Percentiles rank a stretch among this genome's conserved stretches.
phyloP scores from a whole-genome alignment of 768 basidiomycete genomes.

The Calocera viscosa region DNA sequence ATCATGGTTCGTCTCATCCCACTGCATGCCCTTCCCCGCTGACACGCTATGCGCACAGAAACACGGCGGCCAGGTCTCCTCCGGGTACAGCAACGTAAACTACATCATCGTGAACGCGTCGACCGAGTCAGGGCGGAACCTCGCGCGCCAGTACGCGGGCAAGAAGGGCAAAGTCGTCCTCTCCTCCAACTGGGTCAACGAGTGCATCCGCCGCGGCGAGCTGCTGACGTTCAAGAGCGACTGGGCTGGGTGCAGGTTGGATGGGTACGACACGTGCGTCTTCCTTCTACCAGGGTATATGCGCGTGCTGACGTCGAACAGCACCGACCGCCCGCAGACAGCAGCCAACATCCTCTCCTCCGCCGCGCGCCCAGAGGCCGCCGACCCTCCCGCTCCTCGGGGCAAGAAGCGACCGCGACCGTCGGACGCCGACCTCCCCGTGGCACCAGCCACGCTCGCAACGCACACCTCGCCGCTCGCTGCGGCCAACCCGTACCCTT shows the following conservation, averaged over 20 bases:
- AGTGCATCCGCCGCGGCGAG: constrained; percentile 55
- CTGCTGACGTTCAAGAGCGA: constrained; percentile 64
- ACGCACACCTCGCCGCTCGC: constrained; percentile 29
- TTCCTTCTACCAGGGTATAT: not conserved
- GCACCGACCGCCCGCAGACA: not conserved
- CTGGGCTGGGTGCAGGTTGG: constrained; percentile 73
- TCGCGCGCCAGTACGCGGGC: constrained; percentile 63
- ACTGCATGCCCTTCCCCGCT: not conserved
- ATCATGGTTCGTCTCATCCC: constrained; percentile 44
- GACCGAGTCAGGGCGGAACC: constrained; percentile 64
- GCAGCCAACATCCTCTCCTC: not conserved
- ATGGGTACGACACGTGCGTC: constrained; percentile 58
- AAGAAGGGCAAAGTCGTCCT: constrained; percentile 74
- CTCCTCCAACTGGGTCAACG: constrained; percentile 58
- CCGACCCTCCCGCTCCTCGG: not conserved
- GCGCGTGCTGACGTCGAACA: not conserved
- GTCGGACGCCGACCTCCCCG: not conserved
- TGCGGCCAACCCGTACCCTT: constrained; percentile 30
- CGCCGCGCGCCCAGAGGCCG: not conserved
- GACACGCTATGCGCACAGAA: constrained; percentile 34
- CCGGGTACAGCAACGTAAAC: constrained; percentile 62
- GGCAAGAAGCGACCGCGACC: not conserved
- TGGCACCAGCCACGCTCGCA: not conserved
- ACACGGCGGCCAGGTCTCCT: constrained; percentile 61
- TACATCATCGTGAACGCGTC: constrained; percentile 76